These are phyloP conservation scores for Oryza glaberrima DNA, from an alignment of 176 grass and related monocot species.

Conservation along the genomic window DNA sequence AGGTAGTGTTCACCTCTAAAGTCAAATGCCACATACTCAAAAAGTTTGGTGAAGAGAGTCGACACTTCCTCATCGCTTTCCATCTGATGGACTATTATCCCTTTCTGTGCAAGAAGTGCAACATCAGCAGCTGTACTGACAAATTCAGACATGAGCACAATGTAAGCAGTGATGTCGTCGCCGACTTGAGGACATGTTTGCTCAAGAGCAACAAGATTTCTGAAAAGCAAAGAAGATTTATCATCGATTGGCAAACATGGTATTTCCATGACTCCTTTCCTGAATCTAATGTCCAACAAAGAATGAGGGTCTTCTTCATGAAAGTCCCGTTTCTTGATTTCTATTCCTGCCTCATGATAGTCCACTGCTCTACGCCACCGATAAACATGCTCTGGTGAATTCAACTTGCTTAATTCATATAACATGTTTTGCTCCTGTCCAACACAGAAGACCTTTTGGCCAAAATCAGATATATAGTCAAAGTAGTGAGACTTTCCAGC, in stretches of 20 bases:
- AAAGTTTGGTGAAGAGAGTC: slow-evolving; percentile 3
- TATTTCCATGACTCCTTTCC: slow-evolving; percentile 7
- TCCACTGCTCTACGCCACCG: slow-evolving; percentile 34
- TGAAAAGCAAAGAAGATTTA: slow-evolving; percentile 33
- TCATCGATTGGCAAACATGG: slow-evolving; percentile 25
- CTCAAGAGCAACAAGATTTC: slow-evolving; percentile 38
- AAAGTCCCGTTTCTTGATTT: background rate
- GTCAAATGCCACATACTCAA: background rate
- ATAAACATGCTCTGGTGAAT: background rate
- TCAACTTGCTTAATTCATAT: too few relatives aligned
- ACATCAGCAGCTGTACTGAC: slow-evolving; percentile 26
- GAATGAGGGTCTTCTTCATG: slow-evolving; percentile 1
- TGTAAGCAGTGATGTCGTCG: background rate
- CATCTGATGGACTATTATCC: slow-evolving; percentile 41
- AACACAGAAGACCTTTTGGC: background rate
- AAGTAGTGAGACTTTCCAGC: background rate
- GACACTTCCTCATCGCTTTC: slow-evolving; percentile 38
- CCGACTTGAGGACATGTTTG: slow-evolving; percentile 36
- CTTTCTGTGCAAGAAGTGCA: slow-evolving; percentile 21
- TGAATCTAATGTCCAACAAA: slow-evolving; percentile 28
- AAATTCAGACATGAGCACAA: slow-evolving; percentile 21
- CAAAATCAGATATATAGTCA: fast-evolving
- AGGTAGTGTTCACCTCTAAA: slow-evolving; percentile 14
- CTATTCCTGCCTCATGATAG: slow-evolving; percentile 36
- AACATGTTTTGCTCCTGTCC: background rate